phyloP scores from a whole-genome alignment of 441 rosid genomes.

The Codiaeum variegatum region DNA sequence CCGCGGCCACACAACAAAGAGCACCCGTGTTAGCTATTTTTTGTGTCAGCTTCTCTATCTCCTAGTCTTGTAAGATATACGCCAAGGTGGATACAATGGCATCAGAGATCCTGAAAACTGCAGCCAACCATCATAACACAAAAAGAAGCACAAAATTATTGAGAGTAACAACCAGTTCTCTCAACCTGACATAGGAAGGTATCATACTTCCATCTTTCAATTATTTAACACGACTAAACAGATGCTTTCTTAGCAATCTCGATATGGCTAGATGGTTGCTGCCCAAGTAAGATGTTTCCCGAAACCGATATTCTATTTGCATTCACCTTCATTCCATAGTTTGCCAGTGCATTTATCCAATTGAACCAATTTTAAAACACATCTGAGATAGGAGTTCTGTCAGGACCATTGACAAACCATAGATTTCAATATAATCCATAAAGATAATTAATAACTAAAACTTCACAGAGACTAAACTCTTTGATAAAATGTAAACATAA shows the following conservation, averaged over 20 bases:
- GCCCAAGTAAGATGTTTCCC: slow-evolving; percentile 9
- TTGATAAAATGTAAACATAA: not conserved
- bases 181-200: slow-evolving; percentile 12
- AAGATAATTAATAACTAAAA: not conserved
- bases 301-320: slow-evolving; percentile 3
- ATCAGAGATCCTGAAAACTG: slow-evolving; percentile 1
- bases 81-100: slow-evolving; percentile 16
- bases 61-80: slow-evolving; percentile 14
- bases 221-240: not conserved
- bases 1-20: slow-evolving; percentile 88
- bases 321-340: not conserved
- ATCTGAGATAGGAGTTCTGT: not conserved
- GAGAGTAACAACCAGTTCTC: slow-evolving; percentile 4
- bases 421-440: slow-evolving; percentile 7
- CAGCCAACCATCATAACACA: slow-evolving; percentile 12
- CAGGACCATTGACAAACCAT: not conserved
- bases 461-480: not conserved
- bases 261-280: slow-evolving; percentile 2
- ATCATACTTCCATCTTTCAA: slow-evolving; percentile 12
- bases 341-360: slow-evolving; percentile 16
- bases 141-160: slow-evolving; percentile 16
- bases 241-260: slow-evolving; percentile 1
- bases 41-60: slow-evolving; percentile 6
- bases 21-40: slow-evolving; percentile 91
- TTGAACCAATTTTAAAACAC: slow-evolving; percentile 15